Evolutionary conservation across 1,284 basidiomycete genomes (phyloP), one percentile per base, ranked within the genome.

Genomic region (Heterobasidion occidentale): DNA sequence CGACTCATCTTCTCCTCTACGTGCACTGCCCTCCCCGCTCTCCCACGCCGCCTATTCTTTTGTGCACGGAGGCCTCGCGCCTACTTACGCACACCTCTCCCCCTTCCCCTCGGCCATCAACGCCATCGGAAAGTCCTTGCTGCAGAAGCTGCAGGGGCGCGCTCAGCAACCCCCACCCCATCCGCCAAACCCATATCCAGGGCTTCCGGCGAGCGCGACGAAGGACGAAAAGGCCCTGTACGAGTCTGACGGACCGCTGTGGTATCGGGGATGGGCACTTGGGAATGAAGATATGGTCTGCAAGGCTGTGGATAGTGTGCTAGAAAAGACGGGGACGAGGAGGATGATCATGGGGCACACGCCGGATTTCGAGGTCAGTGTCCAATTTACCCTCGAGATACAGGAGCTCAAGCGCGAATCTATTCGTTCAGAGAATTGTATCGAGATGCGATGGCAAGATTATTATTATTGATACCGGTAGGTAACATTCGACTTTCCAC

Each of bases 281-380:
- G 84, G 88, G 9, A 73, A 77, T 19, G 90, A 92, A 56, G 76
- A 78, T 49, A 74, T 75, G 53, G 84, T 88, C 0, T 98, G 94
- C 67, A 67, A 64, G 1, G 78, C 81, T 50, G 90, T 92, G 0
- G 84, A 89, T 57, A 73, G 75, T 20, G 86, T 94, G 9, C 70
- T 90, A 56, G 67, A 77, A 49, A 82, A 80, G 68, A 87, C 89
- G 1, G 90, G 91, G 1, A 93, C 89, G 19, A 74, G 90, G 61
- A 76, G 91, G 60, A 84, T 97, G 81, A 84, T 98, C 47, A 94
- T 95, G 88, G 94, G 94, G 0, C 94, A 98, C 69, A 98, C 94
- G 0, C 94, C 94, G 0, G 79, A 94, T 68, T 92, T 95, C 65
- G 78, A 86, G 62, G 87, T 84, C 62, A 19, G 74, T 9, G 34